phyloP scores from a whole-genome alignment of 345 rosid species.

The Pseudoturritis turrita region DNA sequence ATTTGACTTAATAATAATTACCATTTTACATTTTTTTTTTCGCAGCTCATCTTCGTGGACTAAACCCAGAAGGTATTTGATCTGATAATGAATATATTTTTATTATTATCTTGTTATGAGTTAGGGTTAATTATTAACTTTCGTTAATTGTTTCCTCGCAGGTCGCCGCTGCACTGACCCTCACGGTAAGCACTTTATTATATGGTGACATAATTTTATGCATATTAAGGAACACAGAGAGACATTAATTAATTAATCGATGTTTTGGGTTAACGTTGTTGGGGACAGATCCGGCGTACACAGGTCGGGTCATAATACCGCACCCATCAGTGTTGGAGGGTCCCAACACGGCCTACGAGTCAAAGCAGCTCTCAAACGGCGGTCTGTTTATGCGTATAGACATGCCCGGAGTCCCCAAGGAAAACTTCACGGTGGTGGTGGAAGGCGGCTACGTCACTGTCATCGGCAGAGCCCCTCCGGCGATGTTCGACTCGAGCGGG shows the following conservation, averaged over 20 bases:
- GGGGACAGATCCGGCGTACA: conserved; percentile 11
- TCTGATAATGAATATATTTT: neutral
- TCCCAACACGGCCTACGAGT: conserved; percentile 7
- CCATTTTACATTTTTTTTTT: neutral
- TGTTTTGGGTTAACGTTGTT: neutral
- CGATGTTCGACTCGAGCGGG: neutral
- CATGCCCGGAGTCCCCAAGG: conserved; percentile 25
- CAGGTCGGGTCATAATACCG: neutral
- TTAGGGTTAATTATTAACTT: neutral
- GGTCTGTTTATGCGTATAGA: conserved; percentile 27
- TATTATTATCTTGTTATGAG: too few species aligned
- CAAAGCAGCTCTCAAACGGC: conserved; percentile 17
- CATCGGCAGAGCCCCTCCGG: conserved; percentile 12
- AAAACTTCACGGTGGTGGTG: neutral
- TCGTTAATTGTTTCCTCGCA: neutral
- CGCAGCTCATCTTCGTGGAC: conserved; percentile 13
- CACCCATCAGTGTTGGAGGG: conserved; percentile 27
- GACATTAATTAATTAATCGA: too few species aligned
- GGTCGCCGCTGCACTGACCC: conserved; percentile 13
- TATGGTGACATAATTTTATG: neutral
- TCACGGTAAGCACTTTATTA: neutral
- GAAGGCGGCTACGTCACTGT: conserved; percentile 3
- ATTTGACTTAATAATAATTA: neutral
- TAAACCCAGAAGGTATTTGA: neutral
- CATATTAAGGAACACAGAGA: too few species aligned